Conservation (phyloP, 2,329 filamentous ascomycete species). For the Sporothrix pseudoabietina region DNA sequence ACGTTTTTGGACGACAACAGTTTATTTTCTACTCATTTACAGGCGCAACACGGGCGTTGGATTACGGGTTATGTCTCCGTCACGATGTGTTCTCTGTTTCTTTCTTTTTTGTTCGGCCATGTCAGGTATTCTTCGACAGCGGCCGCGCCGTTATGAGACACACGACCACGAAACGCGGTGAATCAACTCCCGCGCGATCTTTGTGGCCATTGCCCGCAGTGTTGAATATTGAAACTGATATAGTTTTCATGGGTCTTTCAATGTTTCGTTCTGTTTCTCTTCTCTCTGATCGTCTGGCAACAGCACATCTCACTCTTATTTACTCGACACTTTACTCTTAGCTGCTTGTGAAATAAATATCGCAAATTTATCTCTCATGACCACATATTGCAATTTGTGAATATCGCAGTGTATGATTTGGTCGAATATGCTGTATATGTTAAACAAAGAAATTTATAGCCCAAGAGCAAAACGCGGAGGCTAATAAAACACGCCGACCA, state of each 20-base stretch:
- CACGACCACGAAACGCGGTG: neutral
- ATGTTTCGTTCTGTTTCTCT: neutral
- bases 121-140: neutral
- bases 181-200: neutral
- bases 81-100: neutral
- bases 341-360: neutral
- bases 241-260: neutral
- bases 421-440: neutral
- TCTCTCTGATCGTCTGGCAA: neutral
- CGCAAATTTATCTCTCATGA: neutral
- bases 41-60: slow-evolving; percentile 17
- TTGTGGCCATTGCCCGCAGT: neutral
- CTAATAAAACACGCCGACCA: neutral
- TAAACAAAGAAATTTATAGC: neutral
- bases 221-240: neutral
- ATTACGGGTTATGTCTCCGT: neutral
- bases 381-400: too few relatives aligned
- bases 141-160: slow-evolving; percentile 6
- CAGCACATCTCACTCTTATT: neutral
- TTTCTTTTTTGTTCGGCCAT: neutral
- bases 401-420: neutral
- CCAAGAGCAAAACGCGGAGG: neutral
- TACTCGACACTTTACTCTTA: neutral
- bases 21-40: slow-evolving; percentile 26
- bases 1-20: slow-evolving; percentile 20